Evolutionary conservation across 2,329 filamentous ascomycete species (phyloP).

Genomic region (Sclerotinia minor): DNA sequence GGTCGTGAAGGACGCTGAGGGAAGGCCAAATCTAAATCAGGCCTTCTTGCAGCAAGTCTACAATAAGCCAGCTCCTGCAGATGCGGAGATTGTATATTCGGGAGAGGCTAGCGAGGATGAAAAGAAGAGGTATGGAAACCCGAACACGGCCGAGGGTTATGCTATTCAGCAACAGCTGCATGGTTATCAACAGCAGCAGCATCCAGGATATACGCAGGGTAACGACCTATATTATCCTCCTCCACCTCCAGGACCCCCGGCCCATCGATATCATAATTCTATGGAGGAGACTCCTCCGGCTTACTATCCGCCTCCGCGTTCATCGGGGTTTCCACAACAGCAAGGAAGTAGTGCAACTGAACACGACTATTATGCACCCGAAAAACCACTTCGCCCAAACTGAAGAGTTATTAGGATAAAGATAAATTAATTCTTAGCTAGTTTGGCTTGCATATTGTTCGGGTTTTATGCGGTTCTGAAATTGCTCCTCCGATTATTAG

Average conservation of each 20-base stretch:
- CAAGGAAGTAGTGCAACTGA: neutral
- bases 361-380: constrained; percentile 24
- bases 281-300: constrained; percentile 7
- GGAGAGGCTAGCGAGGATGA: constrained; percentile 25
- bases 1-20: constrained; percentile 83
- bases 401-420: neutral
- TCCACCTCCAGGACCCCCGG: constrained; percentile 15
- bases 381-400: constrained; percentile 17
- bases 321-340: constrained; percentile 10
- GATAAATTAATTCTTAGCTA: neutral
- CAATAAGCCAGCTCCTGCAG: constrained; percentile 23
- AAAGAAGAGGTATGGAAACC: constrained; percentile 26
- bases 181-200: constrained; percentile 10
- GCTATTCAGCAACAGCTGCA: constrained; percentile 17
- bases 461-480: neutral
- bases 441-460: neutral
- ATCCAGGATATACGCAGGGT: constrained; percentile 3
- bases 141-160: constrained; percentile 21
- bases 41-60: constrained; percentile 45
- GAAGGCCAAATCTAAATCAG: constrained; percentile 65
- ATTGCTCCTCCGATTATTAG: neutral
- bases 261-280: neutral
- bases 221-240: constrained; percentile 20
- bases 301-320: neutral
- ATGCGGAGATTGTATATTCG: constrained; percentile 24